Evolutionary conservation across 164 flowering plant species (phyloP).

Genomic region (Nelumbo lutea): DNA sequence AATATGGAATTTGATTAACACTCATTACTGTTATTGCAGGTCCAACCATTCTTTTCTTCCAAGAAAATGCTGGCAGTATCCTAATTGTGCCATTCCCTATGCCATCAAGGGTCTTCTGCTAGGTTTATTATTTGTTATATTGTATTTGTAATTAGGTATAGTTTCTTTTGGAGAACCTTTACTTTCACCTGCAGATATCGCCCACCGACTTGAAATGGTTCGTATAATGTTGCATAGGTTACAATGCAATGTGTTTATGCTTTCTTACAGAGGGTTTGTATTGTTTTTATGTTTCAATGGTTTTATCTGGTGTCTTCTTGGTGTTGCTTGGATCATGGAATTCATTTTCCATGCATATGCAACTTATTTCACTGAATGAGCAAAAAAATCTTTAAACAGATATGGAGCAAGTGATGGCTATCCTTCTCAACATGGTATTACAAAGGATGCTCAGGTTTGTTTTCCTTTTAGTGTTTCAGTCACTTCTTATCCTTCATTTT

Average conservation of each 20-base stretch:
- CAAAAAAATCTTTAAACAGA: constrained; percentile 26
- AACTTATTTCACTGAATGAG: constrained; percentile 6
- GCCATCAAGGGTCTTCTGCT: background rate
- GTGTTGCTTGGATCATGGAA: background rate
- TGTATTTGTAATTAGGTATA: background rate
- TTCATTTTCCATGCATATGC: background rate
- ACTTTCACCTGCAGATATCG: constrained; percentile 69
- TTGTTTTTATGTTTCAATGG: background rate
- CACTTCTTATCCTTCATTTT: background rate
- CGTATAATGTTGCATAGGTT: constrained; percentile 80
- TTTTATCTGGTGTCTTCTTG: background rate
- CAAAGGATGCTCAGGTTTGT: constrained; percentile 83
- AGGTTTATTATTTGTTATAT: background rate
- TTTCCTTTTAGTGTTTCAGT: background rate
- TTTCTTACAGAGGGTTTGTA: constrained; percentile 91
- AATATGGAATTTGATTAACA: no score
- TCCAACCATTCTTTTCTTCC: constrained; percentile 95
- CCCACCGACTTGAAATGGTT: constrained; percentile 98
- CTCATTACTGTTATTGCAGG: constrained; percentile 50
- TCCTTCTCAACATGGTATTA: constrained; percentile 93
- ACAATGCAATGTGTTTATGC: constrained; percentile 99
- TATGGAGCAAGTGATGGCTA: constrained; percentile 98
- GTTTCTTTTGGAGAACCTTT: constrained; percentile 36
- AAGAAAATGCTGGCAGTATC: constrained; percentile 99
- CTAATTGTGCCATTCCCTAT: constrained; percentile 20